Conservation (phyloP, 371 early-diverging fungal species). For the Batkoa obscura region DNA sequence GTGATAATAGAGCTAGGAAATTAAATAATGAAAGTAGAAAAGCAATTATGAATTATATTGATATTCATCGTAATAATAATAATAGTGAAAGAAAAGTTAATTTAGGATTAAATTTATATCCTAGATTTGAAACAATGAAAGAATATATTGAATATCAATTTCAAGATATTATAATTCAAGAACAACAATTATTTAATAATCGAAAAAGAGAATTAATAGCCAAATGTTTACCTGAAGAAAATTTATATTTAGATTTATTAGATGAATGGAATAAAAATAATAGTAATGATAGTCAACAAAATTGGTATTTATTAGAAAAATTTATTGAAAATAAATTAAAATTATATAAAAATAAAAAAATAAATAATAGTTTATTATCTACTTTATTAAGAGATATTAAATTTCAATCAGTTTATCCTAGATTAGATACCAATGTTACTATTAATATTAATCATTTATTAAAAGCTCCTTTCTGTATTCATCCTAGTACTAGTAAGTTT, state of each 20-base stretch:
- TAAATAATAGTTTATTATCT: too few species aligned
- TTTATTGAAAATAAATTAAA: too few species aligned
- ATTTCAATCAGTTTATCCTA: conserved; percentile 78
- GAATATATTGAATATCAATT: not conserved
- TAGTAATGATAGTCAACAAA: too few species aligned
- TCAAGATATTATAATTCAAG: not conserved
- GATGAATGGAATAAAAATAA: too few species aligned
- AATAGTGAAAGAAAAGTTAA: not conserved
- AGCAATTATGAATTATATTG: conserved; percentile 71
- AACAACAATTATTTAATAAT: not conserved
- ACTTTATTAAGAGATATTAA: conserved; percentile 37
- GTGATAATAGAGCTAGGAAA: conserved; percentile 69
- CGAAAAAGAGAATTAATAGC: not conserved
- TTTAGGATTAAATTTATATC: not conserved
- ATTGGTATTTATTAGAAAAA: too few species aligned
- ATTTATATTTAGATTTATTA: not conserved
- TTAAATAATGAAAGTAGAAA: conserved; percentile 58
- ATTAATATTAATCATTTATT: conserved; percentile 88
- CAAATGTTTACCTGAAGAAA: not conserved
- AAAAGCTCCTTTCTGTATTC: conserved; percentile 97
- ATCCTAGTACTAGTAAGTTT: conserved; percentile 79
- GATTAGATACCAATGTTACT: conserved; percentile 92
- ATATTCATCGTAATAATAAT: conserved; percentile 17
- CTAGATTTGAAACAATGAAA: not conserved
- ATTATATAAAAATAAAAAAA: too few species aligned